phyloP scores from a whole-genome alignment of 2,329 filamentous ascomycete genomes.

The Colletotrichum orchidophilum region DNA sequence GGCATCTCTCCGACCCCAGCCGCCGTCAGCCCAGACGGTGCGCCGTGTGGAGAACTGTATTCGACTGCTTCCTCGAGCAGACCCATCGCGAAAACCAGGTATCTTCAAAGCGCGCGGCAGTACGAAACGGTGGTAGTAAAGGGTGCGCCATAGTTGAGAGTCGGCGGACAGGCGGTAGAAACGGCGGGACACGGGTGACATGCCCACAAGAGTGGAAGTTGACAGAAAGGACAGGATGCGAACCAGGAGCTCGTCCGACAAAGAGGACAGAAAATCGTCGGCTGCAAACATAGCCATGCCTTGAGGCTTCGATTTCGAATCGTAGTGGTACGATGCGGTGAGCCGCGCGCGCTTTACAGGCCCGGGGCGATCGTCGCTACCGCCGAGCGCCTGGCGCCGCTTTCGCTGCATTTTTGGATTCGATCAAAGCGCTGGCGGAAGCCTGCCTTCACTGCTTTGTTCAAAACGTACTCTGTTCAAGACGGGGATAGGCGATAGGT shows the following conservation, averaged over 20 bases:
- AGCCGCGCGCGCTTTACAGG: background rate
- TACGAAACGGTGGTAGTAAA: constrained; percentile 90
- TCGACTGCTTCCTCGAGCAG: constrained; percentile 43
- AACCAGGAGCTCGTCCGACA: constrained; percentile 90
- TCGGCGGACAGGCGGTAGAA: constrained; percentile 80
- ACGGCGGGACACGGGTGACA: constrained; percentile 75
- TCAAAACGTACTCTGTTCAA: background rate
- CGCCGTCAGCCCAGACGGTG: constrained; percentile 54
- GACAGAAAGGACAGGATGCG: constrained; percentile 84
- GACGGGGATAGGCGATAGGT: background rate
- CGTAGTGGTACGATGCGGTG: background rate
- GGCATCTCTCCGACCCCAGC: constrained; percentile 54
- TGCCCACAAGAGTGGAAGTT: constrained; percentile 71
- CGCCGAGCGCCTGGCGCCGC: background rate
- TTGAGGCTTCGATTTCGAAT: background rate
- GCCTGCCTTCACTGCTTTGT: background rate
- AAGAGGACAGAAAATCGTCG: constrained; percentile 71
- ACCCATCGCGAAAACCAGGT: constrained; percentile 66
- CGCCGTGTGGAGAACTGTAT: constrained; percentile 56
- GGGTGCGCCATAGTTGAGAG: constrained; percentile 88
- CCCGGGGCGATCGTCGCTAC: background rate
- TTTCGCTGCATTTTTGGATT: constrained; percentile 2
- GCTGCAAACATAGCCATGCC: background rate
- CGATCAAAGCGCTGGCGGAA: background rate
- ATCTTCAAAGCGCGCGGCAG: constrained; percentile 81